phyloP scores from a whole-genome alignment of 768 basidiomycete genomes.

The Naganishia kalamii region DNA sequence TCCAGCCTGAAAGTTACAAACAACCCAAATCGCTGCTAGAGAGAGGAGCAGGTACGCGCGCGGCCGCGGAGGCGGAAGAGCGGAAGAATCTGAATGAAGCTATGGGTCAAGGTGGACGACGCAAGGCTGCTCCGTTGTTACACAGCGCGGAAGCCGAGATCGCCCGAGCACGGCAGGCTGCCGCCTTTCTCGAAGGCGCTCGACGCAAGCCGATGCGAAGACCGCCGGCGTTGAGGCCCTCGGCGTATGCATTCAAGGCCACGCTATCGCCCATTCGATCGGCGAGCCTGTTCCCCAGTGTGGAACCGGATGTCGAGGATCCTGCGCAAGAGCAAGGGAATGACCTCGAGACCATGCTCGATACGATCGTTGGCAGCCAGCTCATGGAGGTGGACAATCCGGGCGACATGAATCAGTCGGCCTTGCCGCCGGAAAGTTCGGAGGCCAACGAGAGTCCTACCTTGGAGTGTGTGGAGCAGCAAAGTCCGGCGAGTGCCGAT shows the following conservation, averaged over 20 bases:
- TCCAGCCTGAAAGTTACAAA: slow-evolving; percentile 14
- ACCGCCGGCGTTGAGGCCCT: not conserved
- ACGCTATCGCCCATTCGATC: not conserved
- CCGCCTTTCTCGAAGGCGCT: slow-evolving; percentile 1
- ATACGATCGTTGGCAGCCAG: slow-evolving; percentile 9
- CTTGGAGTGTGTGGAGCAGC: not conserved
- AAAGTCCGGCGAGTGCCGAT: too few species aligned
- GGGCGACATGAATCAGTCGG: not conserved
- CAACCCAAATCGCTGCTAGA: not conserved
- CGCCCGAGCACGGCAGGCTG: slow-evolving; percentile 6
- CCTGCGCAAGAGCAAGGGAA: not conserved
- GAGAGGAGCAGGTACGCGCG: slow-evolving; percentile 2
- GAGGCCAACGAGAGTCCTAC: not conserved
- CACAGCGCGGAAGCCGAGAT: slow-evolving; percentile 7
- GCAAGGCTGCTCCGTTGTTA: not conserved
- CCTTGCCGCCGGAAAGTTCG: not conserved
- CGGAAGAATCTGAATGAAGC: not conserved
- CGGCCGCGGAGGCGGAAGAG: not conserved
- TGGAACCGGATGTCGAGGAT: not conserved
- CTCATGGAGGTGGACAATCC: not conserved
- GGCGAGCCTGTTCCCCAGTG: not conserved
- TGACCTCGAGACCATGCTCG: not conserved
- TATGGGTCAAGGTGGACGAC: not conserved
- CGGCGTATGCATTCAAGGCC: not conserved
- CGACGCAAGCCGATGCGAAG: not conserved